Evolutionary conservation across 129 eudicot genomes (phyloP).

Genomic region (Heracleum sosnowskyi): DNA sequence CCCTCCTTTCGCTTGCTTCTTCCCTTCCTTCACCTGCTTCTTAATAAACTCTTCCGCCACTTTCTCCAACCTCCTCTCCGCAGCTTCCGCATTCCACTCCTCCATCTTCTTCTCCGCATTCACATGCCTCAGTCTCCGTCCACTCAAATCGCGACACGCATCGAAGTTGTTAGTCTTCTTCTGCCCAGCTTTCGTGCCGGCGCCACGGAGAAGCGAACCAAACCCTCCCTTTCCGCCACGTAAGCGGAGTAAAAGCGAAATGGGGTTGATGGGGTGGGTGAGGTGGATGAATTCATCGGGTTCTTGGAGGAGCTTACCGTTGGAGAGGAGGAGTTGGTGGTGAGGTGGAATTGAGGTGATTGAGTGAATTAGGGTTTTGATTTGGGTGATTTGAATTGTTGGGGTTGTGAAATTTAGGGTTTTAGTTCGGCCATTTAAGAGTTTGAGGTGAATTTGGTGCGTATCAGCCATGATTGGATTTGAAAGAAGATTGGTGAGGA

Average conservation of each 20-base stretch:
- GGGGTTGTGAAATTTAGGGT: constrained; percentile 9
- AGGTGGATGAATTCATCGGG: constrained; percentile 13
- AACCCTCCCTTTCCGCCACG: constrained; percentile 98
- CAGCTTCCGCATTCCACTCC: constrained; percentile 83
- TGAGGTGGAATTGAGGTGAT: constrained; percentile 46
- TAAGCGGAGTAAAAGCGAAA: constrained; percentile 45
- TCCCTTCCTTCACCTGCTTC: constrained; percentile 48
- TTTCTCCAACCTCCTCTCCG: constrained; percentile 77
- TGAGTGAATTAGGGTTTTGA: constrained; percentile 12
- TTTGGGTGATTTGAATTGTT: neutral
- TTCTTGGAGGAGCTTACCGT: constrained; percentile 36
- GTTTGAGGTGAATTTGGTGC: constrained; percentile 51
- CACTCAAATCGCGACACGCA: constrained; percentile 98
- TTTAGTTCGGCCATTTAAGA: constrained; percentile 15
- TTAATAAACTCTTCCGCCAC: constrained; percentile 78
- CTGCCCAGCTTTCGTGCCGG: constrained; percentile 92
- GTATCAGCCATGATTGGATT: constrained; percentile 22
- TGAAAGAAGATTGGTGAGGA: neutral
- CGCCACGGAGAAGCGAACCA: constrained; percentile 84
- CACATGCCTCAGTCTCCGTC: constrained; percentile 59
- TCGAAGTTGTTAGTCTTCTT: constrained; percentile 91
- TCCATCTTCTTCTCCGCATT: constrained; percentile 86
- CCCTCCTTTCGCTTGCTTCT: constrained; percentile 41
- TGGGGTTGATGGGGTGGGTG: constrained; percentile 15
- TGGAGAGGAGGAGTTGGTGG: constrained; percentile 45